Base-by-base conservation (phyloP, 1,284 basidiomycete genomes). In the Microbotryum intermedium region DNA sequence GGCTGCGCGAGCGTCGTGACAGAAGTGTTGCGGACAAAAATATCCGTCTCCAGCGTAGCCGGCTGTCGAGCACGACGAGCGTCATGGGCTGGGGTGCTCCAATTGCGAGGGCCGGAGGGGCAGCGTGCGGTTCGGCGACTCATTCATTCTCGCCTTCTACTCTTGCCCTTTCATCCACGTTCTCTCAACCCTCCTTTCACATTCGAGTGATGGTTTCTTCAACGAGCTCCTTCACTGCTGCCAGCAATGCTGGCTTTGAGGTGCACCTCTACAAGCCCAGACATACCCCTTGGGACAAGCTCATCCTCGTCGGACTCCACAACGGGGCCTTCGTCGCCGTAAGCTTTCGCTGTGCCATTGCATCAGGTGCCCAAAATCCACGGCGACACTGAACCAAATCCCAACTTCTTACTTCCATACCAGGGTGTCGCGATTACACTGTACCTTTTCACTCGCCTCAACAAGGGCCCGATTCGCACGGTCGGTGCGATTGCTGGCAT, bases 261-360 rank as follows among this genome's bases (percentile, higher is more conserved):
- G 30, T 30, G 29, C 25, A 25, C n/a, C 30, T 51, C 25, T 51
- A 51, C 28, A 51, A 51, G n/a, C 50, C 50, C 25, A 30, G 30
- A 51, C 26, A 25, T 10, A 30, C 50, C 16, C 50, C 50, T 25
- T 51, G 50, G 50, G 23, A 29, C 50, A 10, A 29, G 26, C 30
- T 51, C 50, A 16, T 30, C 26, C 23, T 25, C 20, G 26, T 51
- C 21, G 50, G 26, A 16, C 25, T 51, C 50, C 25, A 51, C 25
- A 51, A 51, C 26, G 25, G 11, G 20, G 25, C 30, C 20, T 30
- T 51, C 23, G 50, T 51, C 28, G n/a, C 29, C 30, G 50, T 51
- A 30, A 51, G 70, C 59, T 28, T 39, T 16, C 34, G 6, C 18
- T 39, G 34, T 11, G 16, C 34, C 34, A n/a, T n/a, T n/a, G n/a